These are phyloP conservation scores for Wickerhamiella occidentalis DNA, from an alignment of 805 yeast species.

Conservation along the genomic window DNA sequence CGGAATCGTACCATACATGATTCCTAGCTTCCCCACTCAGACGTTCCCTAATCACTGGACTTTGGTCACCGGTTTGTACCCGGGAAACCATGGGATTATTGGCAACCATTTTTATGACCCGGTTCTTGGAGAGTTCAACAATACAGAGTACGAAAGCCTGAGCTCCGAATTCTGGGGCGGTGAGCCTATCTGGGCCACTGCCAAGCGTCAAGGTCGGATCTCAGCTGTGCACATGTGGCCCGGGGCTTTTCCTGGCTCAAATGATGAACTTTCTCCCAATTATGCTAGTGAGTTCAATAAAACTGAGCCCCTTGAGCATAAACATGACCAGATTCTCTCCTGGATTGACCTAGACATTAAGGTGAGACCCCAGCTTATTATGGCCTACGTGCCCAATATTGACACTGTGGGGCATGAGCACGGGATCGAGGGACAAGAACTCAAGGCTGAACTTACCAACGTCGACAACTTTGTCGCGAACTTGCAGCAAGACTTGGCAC, in stretches of 20 bases:
- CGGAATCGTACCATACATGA: constrained; percentile 66
- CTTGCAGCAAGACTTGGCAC: constrained; percentile 36
- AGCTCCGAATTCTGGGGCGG: constrained; percentile 75
- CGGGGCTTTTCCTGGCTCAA: constrained; percentile 58
- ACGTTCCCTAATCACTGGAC: constrained; percentile 93
- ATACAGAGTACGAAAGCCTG: constrained; percentile 40
- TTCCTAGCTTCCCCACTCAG: constrained; percentile 77
- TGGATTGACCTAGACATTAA: constrained; percentile 48
- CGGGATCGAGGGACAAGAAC: constrained; percentile 53
- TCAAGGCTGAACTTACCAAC: constrained; percentile 41
- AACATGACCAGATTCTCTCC: constrained; percentile 43
- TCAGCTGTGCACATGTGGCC: constrained; percentile 96
- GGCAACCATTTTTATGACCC: constrained; percentile 74
- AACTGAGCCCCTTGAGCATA: constrained; percentile 44
- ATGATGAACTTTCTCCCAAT: constrained; percentile 36
- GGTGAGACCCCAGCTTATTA: constrained; percentile 60
- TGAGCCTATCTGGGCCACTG: constrained; percentile 79
- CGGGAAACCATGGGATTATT: constrained; percentile 76
- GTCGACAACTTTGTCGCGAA: constrained; percentile 56
- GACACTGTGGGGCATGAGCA: constrained; percentile 64
- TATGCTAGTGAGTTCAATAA: constrained; percentile 55
- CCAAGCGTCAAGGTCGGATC: constrained; percentile 44
- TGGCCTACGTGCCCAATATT: constrained; percentile 70
- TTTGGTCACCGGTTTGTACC: constrained; percentile 71
- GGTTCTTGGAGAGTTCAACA: constrained; percentile 40